Conservation (phyloP, 441 rosid genomes). For the Populus hybrid region DNA sequence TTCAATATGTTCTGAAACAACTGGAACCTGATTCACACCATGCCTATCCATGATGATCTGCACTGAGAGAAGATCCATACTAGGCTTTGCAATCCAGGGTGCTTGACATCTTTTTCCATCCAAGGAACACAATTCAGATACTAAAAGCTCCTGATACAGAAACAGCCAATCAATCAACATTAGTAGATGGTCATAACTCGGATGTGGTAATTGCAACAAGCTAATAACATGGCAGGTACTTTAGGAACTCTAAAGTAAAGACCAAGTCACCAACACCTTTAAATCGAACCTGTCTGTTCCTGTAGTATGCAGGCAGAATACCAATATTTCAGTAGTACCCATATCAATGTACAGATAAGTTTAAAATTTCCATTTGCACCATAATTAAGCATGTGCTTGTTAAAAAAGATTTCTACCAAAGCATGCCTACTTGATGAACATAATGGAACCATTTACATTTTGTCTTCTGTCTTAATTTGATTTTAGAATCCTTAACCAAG, state of each 20-base stretch:
- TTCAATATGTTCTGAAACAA: constrained; percentile 51
- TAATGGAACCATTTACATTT: background rate
- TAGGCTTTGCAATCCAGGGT: constrained; percentile 65
- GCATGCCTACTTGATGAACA: background rate
- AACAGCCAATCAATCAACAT: constrained; percentile 7
- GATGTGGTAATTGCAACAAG: background rate
- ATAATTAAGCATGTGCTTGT: background rate
- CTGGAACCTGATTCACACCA: constrained; percentile 60
- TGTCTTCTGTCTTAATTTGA: background rate
- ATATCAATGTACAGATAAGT: background rate
- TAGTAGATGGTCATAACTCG: background rate
- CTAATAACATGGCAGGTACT: background rate
- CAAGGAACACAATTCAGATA: constrained; percentile 55
- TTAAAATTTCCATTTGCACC: background rate
- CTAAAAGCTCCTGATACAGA: constrained; percentile 53
- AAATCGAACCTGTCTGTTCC: background rate
- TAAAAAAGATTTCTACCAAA: background rate
- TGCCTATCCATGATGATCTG: constrained; percentile 52
- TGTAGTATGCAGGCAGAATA: background rate
- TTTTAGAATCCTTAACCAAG: background rate
- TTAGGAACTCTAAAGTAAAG: constrained; percentile 1
- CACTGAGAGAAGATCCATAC: constrained; percentile 71
- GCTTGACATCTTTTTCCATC: constrained; percentile 49
- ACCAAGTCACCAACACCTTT: background rate
- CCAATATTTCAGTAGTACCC: background rate